Conservation (phyloP, 495 filamentous ascomycete species). For the Penicillium canariense region DNA sequence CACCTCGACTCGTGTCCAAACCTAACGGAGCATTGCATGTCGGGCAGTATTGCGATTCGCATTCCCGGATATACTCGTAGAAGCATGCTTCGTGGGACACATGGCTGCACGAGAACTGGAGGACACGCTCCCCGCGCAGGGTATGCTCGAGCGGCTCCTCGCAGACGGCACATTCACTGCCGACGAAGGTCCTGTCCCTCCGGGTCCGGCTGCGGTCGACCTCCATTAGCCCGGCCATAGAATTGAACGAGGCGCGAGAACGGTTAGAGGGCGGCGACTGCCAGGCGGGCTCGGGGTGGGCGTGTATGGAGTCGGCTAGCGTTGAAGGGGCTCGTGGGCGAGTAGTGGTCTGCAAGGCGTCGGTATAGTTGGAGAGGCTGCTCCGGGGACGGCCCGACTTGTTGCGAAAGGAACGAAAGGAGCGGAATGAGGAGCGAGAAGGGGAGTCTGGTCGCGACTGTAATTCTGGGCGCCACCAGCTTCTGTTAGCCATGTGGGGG, state of each 20-base stretch:
- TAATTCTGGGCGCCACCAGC: conserved; percentile 29
- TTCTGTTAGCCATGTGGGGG: conserved; percentile 22
- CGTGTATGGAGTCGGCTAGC: conserved; percentile 19
- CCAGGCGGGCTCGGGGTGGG: conserved; percentile 15
- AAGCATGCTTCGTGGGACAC: conserved; percentile 99
- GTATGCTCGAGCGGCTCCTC: conserved; percentile 98
- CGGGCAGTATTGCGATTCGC: conserved; percentile 92
- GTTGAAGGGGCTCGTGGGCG: conserved; percentile 32
- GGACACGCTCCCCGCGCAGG: conserved; percentile 86
- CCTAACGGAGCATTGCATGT: conserved; percentile 91
- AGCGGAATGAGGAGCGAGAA: conserved; percentile 35
- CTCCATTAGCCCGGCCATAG: conserved; percentile 72
- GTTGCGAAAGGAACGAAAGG: conserved; percentile 35
- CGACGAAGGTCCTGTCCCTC: conserved; percentile 92
- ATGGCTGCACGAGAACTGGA: conserved; percentile 94
- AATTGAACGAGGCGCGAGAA: conserved; percentile 46
- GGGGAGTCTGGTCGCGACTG: conserved; percentile 34
- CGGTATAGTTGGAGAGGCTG: conserved; percentile 29
- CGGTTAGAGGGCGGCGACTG: conserved; percentile 31
- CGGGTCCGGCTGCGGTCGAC: conserved; percentile 77
- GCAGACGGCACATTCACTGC: conserved; percentile 91
- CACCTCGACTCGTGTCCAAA: conserved; percentile 90
- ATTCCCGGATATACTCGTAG: conserved; percentile 96
- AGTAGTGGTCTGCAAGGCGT: conserved; percentile 6
- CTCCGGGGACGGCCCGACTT: conserved; percentile 32